Base-by-base conservation (phyloP, 2,329 filamentous ascomycete genomes). In the Ophiocordyceps sinensis region DNA sequence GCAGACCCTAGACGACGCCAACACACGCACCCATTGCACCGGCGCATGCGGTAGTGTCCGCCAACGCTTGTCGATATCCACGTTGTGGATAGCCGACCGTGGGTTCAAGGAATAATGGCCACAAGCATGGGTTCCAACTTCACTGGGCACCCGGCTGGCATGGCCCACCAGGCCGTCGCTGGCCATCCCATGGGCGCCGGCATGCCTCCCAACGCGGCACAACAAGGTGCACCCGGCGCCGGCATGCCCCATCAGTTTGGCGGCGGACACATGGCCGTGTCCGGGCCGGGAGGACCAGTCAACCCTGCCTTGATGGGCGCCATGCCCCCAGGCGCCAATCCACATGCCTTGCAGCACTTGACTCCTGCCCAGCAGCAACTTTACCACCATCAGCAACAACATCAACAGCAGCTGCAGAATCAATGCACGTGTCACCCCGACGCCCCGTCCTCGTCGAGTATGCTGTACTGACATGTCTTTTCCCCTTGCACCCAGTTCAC, bases 291-390 rank as follows among this genome's bases (percentile, higher is more conserved):
- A 49, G 75, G 73, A 45, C 81, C 84, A 56, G 79, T 85, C 49
- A 84, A 77, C 56, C 79, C 83, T 52, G 75, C 77, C 43, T 75
- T 87, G 70, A 85, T 88, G 81, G 74, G 66, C 48, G 79, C 74
- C 43, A 85, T 88, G 77, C 81, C 82, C 47, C 80, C 79, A 28
- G 76, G 80, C 45, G 70, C 68, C 48, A 72, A 68, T 41, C 75
- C 75, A 44, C 82, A 85, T 61, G 79, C 79, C 15, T 63, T 87
- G 51, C 79, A 81, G 54, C 83, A 88, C 55, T 58, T 87, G 41
- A 83, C 70, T 53, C 79, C 81, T 35, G 68, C 64, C 40, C 69
- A 72, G 52, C 64, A 65, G 44, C 73, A 65, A 44, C 73, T 76
- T 48, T 63, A 78, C 55, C 70, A 77, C 45, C 75, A 74, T 43